Percentiles rank a stretch among this genome's conserved stretches.
Evolutionary conservation across 352 stramenopile species (phyloP).

Genomic region (Phytopythium litorale): DNA sequence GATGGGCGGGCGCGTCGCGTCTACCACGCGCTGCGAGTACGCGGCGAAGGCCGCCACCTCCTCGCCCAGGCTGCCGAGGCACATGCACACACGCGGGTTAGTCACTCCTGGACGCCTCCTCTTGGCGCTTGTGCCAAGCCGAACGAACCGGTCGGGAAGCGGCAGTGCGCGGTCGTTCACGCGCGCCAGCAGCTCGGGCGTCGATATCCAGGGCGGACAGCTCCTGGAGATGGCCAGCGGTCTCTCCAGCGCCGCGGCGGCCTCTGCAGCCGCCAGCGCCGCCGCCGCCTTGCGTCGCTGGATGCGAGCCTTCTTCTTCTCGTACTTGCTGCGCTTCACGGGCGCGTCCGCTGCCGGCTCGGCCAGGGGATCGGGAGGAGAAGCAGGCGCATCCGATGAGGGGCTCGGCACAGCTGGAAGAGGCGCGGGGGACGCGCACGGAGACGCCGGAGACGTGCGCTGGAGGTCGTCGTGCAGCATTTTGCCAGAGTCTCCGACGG

Average conservation of each 20-base stretch:
- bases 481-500: background rate
- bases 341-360: conserved; percentile 1
- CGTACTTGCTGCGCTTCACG: conserved; percentile 28
- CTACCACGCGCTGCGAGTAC: conserved; percentile 62
- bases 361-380: background rate
- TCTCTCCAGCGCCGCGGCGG: conserved; percentile 22
- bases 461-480: conserved; percentile 1
- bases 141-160: conserved; percentile 11
- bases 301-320: conserved; percentile 35
- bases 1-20: conserved; percentile 47
- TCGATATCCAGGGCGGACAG: conserved; percentile 7
- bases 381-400: background rate
- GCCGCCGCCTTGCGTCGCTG: conserved; percentile 36
- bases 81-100: background rate
- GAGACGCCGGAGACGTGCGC: background rate
- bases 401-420: background rate
- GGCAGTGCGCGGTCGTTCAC: conserved; percentile 19
- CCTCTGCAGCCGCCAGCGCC: conserved; percentile 14
- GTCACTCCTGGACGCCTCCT: too few species aligned
- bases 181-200: conserved; percentile 1
- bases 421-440: background rate
- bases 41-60: conserved; percentile 64
- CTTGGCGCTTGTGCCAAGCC: too few species aligned
- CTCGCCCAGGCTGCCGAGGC: conserved; percentile 27
- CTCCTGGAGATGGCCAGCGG: conserved; percentile 13